phyloP scores from a whole-genome alignment of 441 rosid species.

The Manihot esculenta region DNA sequence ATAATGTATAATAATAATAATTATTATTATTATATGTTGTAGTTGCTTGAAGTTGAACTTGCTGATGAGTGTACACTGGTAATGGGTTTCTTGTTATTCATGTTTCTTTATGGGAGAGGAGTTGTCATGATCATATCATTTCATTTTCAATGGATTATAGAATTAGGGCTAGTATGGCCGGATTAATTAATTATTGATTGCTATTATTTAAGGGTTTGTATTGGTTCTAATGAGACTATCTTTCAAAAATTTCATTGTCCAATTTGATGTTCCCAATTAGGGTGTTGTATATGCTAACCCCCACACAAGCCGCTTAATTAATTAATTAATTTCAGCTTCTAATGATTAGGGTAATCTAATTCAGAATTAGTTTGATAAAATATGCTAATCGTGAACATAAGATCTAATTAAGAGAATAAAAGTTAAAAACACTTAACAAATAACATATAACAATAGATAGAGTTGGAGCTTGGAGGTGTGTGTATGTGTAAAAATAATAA shows the following conservation, averaged over 20 bases:
- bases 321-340: too few species aligned
- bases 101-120: not conserved
- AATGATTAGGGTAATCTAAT: too few species aligned
- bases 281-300: constrained; percentile 25
- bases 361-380: too few species aligned
- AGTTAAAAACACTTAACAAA: too few species aligned
- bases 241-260: constrained; percentile 7
- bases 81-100: constrained; percentile 3
- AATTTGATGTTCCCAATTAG: constrained; percentile 2
- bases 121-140: constrained; percentile 17
- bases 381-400: too few species aligned
- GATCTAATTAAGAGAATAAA: too few species aligned
- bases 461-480: too few species aligned
- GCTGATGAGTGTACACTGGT: constrained; percentile 22
- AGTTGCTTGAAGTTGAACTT: constrained; percentile 9
- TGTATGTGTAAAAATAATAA: too few species aligned
- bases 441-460: too few species aligned
- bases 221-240: constrained; percentile 24
- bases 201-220: constrained; percentile 10
- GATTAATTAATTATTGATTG: not conserved
- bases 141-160: constrained; percentile 23
- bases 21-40: not conserved
- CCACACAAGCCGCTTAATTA: constrained; percentile 20
- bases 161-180: not conserved
- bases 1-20: not conserved